Conservation (phyloP, 2,329 filamentous ascomycete species). For the Diplodia seriata region DNA sequence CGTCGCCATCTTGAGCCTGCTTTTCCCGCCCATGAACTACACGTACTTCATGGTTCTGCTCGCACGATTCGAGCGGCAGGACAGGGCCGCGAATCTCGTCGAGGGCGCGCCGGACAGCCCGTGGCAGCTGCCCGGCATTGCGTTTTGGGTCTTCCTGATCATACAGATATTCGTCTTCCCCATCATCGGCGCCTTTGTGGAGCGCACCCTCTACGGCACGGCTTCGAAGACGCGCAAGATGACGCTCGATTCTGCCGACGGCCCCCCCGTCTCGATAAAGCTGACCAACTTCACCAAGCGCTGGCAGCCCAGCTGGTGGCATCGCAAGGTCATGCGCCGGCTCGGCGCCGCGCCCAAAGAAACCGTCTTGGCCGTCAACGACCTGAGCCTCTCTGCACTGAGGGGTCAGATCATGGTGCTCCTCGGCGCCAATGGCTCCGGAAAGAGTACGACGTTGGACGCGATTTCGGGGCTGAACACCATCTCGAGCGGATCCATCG, state of each 20-base stretch:
- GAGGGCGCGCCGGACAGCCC: slow-evolving; percentile 62
- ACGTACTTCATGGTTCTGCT: slow-evolving; percentile 80
- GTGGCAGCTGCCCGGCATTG: slow-evolving; percentile 75
- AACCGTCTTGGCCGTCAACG: slow-evolving; percentile 79
- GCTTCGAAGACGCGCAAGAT: slow-evolving; percentile 62
- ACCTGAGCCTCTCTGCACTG: slow-evolving; percentile 72
- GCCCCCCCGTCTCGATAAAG: slow-evolving; percentile 57
- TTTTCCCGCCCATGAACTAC: slow-evolving; percentile 89
- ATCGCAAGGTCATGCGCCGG: slow-evolving; percentile 54
- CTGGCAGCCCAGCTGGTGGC: slow-evolving; percentile 71
- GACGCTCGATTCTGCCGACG: slow-evolving; percentile 40
- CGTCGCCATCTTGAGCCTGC: slow-evolving; percentile 72
- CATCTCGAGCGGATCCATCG: slow-evolving; percentile 77
- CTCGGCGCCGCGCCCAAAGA: slow-evolving; percentile 60
- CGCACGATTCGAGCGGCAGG: slow-evolving; percentile 75
- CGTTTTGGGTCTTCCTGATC: slow-evolving; percentile 77
- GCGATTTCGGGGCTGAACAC: slow-evolving; percentile 83
- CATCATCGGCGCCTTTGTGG: slow-evolving; percentile 74
- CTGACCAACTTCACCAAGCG: slow-evolving; percentile 78
- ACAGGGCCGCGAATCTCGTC: slow-evolving; percentile 66
- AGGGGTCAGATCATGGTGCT: slow-evolving; percentile 86
- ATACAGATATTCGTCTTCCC: slow-evolving; percentile 82
- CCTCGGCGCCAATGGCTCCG: slow-evolving; percentile 86
- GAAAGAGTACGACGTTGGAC: slow-evolving; percentile 89
- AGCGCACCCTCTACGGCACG: slow-evolving; percentile 77